Evolutionary conservation across 495 filamentous ascomycete species (phyloP).

Genomic region (Penicillium odoratum): DNA sequence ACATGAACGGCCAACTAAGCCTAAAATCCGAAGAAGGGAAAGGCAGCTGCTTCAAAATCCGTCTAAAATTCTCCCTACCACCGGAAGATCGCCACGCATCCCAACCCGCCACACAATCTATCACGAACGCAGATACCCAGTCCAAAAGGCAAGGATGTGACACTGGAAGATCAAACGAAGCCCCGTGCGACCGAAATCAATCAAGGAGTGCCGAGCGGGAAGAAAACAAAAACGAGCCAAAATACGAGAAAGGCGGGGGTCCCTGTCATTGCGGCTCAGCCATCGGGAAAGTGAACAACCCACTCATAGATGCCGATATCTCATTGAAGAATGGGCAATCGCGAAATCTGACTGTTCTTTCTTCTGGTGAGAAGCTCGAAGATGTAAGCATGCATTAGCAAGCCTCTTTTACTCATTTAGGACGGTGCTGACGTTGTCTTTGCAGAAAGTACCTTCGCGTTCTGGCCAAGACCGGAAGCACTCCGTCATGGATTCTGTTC

Average conservation of each 20-base stretch:
- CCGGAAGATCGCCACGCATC: conserved; percentile 3
- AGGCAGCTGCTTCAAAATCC: conserved; percentile 71
- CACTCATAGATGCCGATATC: conserved; percentile 15
- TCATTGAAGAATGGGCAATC: conserved; percentile 16
- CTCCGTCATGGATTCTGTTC: background rate
- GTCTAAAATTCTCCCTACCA: conserved; percentile 32
- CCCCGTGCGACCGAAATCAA: background rate
- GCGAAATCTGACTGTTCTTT: conserved; percentile 13
- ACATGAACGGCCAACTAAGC: conserved; percentile 84
- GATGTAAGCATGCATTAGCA: background rate
- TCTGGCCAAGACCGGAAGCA: background rate
- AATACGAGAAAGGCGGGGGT: conserved; percentile 8
- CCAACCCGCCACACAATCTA: background rate
- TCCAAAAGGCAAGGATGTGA: background rate
- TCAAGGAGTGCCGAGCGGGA: background rate
- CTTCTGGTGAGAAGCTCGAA: background rate
- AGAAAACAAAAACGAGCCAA: background rate
- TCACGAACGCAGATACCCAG: background rate
- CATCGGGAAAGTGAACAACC: conserved; percentile 10
- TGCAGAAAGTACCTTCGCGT: conserved; percentile 1
- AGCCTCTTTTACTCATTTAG: background rate
- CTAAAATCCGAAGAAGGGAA: conserved; percentile 82
- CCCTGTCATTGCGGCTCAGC: conserved; percentile 19
- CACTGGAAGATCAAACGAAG: background rate
- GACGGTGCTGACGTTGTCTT: background rate